Conservation (phyloP, 768 basidiomycete species). For the Suillus spraguei region DNA sequence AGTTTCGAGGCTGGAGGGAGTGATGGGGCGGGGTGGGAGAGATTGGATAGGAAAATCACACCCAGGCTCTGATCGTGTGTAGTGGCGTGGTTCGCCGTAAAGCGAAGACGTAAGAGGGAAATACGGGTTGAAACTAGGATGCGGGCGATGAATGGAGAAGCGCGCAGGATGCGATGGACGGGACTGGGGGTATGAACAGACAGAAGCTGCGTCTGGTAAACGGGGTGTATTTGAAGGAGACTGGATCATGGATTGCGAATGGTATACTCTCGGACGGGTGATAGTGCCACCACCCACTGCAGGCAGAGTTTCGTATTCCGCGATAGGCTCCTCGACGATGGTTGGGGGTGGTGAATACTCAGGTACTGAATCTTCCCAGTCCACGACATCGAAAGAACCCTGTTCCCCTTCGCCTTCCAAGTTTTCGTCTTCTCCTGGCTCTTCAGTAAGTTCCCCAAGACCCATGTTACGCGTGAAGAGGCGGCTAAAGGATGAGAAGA, state of each 20-base stretch:
- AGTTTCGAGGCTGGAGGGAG: constrained; percentile 55
- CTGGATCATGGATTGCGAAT: constrained; percentile 80
- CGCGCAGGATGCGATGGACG: background rate
- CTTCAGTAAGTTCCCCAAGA: constrained; percentile 81
- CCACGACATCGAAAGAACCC: constrained; percentile 61
- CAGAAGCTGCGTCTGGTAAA: constrained; percentile 47
- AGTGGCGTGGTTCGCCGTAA: constrained; percentile 8
- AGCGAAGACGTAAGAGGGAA: constrained; percentile 13
- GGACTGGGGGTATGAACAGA: background rate
- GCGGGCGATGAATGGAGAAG: constrained; percentile 20
- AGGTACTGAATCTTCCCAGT: constrained; percentile 67
- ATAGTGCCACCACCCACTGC: constrained; percentile 91
- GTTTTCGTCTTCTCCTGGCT: constrained; percentile 47
- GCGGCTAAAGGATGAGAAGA: constrained; percentile 76
- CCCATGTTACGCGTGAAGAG: constrained; percentile 70
- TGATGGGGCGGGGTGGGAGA: constrained; percentile 39
- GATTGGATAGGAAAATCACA: constrained; percentile 24
- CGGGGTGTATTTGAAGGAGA: constrained; percentile 35
- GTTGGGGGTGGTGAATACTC: constrained; percentile 50
- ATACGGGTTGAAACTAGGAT: constrained; percentile 26
- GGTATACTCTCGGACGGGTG: constrained; percentile 81
- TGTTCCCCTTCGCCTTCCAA: constrained; percentile 43
- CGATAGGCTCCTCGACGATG: constrained; percentile 42
- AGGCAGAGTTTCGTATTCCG: constrained; percentile 86
- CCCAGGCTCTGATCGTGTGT: constrained; percentile 22